Evolutionary conservation across 352 stramenopile genomes (phyloP).

Genomic region (Phytophthora hibernalis): DNA sequence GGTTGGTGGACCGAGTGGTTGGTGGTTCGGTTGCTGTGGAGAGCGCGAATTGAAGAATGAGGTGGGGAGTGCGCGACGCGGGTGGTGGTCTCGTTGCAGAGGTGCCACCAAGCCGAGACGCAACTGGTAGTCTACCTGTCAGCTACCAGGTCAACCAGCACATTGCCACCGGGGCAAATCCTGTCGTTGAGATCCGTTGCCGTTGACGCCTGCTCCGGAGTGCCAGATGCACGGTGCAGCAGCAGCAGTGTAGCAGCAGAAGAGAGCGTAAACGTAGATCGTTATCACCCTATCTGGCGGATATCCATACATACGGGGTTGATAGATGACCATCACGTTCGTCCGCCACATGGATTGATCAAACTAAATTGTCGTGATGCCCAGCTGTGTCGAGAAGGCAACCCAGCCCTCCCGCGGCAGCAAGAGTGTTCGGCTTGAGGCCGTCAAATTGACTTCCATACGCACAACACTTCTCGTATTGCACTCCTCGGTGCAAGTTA

Average conservation of each 20-base stretch:
- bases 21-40: slow-evolving; percentile 14
- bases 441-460: no score
- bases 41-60: slow-evolving; percentile 23
- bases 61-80: background rate
- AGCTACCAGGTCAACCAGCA: background rate
- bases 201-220: slow-evolving; percentile 7
- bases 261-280: slow-evolving; percentile 1
- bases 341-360: slow-evolving; percentile 8
- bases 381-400: slow-evolving; percentile 7
- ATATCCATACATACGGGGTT: background rate
- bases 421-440: background rate
- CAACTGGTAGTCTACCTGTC: slow-evolving; percentile 15
- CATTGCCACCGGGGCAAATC: slow-evolving; percentile 16
- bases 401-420: background rate
- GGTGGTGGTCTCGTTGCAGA: background rate
- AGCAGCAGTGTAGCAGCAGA: background rate
- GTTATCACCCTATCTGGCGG: background rate
- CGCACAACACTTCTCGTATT: no score
- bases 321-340: slow-evolving; percentile 14
- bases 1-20: background rate
- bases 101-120: background rate
- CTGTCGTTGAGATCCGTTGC: slow-evolving; percentile 21
- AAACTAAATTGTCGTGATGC: slow-evolving; percentile 1
- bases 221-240: slow-evolving; percentile 15
- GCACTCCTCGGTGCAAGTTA: no score